Percentiles rank a stretch among this genome's conserved stretches.
phyloP scores from a whole-genome alignment of 257 asterid species.

The Solanum lignicaule region DNA sequence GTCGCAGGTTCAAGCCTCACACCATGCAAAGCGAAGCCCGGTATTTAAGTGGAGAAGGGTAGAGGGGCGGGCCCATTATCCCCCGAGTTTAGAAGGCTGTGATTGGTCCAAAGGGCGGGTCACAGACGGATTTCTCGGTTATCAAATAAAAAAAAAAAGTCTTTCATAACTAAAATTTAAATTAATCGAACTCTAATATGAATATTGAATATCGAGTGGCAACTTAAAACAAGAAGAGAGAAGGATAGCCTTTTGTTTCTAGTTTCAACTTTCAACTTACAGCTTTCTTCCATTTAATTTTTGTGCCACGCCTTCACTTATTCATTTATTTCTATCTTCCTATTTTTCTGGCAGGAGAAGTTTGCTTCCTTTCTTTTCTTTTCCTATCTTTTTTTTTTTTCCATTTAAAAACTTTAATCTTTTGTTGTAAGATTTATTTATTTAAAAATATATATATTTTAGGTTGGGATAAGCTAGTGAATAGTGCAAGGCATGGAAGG shows the following conservation, averaged over 20 bases:
- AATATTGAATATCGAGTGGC: fast-evolving
- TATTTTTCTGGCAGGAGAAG: constrained; percentile 3
- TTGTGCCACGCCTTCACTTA: constrained; percentile 22
- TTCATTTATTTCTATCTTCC: not conserved
- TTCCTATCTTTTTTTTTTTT: not conserved
- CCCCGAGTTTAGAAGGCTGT: too few species aligned
- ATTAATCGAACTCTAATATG: not conserved
- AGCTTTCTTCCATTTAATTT: not conserved
- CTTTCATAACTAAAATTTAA: not conserved
- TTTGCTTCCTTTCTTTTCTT: not conserved
- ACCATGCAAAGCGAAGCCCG: too few species aligned
- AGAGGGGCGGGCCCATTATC: too few species aligned
- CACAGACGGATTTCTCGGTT: too few species aligned
- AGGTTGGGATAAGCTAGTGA: not conserved
- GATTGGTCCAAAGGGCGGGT: too few species aligned
- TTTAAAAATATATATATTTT: not conserved
- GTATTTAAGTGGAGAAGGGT: too few species aligned
- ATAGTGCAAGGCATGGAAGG: not conserved
- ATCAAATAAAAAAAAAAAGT: too few species aligned
- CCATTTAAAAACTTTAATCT: not conserved
- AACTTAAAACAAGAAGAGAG: not conserved
- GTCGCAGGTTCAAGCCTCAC: too few species aligned
- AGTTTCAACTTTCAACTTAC: not conserved
- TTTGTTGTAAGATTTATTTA: not conserved
- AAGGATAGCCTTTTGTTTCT: not conserved